Base-by-base conservation (phyloP, 345 rosid genomes). In the Citrus cavaleriei region DNA sequence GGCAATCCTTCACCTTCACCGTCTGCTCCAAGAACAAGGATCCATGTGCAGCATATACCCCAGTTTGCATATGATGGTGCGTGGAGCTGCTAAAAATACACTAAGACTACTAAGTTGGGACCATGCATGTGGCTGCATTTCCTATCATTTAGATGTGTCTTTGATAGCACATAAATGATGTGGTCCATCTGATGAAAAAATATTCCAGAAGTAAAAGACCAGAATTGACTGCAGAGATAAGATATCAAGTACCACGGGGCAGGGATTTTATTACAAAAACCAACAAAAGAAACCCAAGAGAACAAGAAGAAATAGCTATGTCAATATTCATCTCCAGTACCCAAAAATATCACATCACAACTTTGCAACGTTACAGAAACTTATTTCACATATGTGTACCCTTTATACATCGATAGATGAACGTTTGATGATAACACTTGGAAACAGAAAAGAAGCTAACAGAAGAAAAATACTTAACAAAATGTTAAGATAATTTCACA, bases 41-140 rank as follows among this genome's bases (percentile, higher is more conserved):
- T 37, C 51, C 76, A 57, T 34, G 76, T 73, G 57, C 77, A 60
- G 55, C 57, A 58, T 57, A 71, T 73, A 13, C 51, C 66, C 24
- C 34, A 25, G 25, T 4, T 38, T 34, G 77, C 38, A 74, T 74
- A 75, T 75, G 78, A 22, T 75, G 70, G 49, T 73, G 61, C 65
- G 18, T 35, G 25, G n/a, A 64, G 24, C 34, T 34, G 9, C 21
- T 30, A 49, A 30, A 54, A 42, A 21, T 64, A 42, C 12, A 21
- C 58, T 24, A 4, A 34, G 77, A 18, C 19, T 21, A 22, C 19
- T 10, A 14, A 61, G 77, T 27, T 27, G 38, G 65, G 55, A 76
- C 79, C 55, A 76, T 66, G n/a, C 79, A 66, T n/a, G 35, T 66
- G 73, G 62, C 7, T 54, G 37, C 64, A 37, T 34, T 32, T 67